Evolutionary conservation across 208 protist genomes (phyloP).

Genomic region (Crithidia thermophila): DNA sequence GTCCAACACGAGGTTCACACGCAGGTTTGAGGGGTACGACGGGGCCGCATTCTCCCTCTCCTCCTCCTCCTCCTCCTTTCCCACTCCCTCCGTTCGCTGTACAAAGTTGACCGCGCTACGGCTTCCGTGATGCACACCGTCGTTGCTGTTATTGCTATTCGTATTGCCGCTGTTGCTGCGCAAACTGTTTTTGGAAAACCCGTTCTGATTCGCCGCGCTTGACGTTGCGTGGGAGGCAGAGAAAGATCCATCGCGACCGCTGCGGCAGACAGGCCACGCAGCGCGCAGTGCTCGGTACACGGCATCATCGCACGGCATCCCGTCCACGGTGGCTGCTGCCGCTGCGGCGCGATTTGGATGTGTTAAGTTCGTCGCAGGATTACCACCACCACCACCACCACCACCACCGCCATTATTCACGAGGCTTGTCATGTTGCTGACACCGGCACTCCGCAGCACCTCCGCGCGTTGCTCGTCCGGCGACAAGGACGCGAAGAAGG

Average conservation of each 20-base stretch:
- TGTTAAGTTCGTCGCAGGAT: background rate
- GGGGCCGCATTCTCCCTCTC: background rate
- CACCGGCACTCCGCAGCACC: slow-evolving; percentile 29
- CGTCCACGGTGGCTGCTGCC: background rate
- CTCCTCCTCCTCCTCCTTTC: background rate
- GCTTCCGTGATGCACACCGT: background rate
- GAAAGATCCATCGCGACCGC: too few species aligned
- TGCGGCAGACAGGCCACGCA: too few species aligned
- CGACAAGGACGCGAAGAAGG: slow-evolving; percentile 23
- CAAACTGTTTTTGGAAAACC: too few species aligned
- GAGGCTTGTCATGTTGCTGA: background rate
- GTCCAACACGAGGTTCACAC: slow-evolving; percentile 48
- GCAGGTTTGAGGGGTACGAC: slow-evolving; percentile 18
- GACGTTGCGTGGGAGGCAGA: too few species aligned
- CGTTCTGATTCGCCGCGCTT: too few species aligned
- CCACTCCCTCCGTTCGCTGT: background rate
- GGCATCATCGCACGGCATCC: background rate
- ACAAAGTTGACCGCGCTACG: background rate
- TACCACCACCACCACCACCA: background rate
- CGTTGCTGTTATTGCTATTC: background rate
- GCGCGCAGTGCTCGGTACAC: background rate
- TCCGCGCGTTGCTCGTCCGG: slow-evolving; percentile 32
- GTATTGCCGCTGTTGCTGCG: too few species aligned
- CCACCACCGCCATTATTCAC: background rate
- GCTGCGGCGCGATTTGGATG: too few species aligned